Percentiles rank a stretch among this genome's conserved stretches.
These are phyloP conservation scores for Silene conica DNA, from an alignment of 148 eudicot species.

Conservation along the genomic window DNA sequence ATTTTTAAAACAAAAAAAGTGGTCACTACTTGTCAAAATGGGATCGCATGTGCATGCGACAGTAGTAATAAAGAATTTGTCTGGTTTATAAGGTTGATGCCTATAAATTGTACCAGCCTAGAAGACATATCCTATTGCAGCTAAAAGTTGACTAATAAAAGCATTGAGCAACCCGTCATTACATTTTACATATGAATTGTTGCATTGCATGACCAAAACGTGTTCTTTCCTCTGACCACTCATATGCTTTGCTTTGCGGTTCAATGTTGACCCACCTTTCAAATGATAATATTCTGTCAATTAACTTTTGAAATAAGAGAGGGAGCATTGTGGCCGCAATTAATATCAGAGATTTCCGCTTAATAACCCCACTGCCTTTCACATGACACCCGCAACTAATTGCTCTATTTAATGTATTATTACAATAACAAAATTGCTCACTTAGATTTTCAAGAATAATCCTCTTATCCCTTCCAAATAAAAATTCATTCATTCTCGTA, in stretches of 20 bases:
- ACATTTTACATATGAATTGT: neutral
- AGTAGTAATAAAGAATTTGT: no score
- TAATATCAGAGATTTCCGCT: neutral
- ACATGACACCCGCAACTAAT: slow-evolving; percentile 16
- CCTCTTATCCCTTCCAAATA: neutral
- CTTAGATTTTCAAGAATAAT: neutral
- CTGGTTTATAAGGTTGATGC: no score
- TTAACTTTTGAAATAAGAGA: no score
- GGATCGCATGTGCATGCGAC: no score
- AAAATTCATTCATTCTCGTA: neutral
- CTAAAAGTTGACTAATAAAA: no score
- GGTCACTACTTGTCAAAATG: no score
- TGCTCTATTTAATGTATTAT: neutral
- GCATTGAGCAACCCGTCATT: no score
- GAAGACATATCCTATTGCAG: no score
- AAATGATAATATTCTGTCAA: no score
- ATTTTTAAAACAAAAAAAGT: no score
- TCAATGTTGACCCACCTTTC: neutral
- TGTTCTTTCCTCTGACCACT: neutral
- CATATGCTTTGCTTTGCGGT: neutral
- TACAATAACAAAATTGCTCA: neutral
- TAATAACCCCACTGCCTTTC: neutral
- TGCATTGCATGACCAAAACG: slow-evolving; percentile 5
- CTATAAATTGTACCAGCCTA: no score
- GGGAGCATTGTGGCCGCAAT: no score